phyloP scores from a whole-genome alignment of 768 basidiomycete genomes.

The Collybia mongolica region DNA sequence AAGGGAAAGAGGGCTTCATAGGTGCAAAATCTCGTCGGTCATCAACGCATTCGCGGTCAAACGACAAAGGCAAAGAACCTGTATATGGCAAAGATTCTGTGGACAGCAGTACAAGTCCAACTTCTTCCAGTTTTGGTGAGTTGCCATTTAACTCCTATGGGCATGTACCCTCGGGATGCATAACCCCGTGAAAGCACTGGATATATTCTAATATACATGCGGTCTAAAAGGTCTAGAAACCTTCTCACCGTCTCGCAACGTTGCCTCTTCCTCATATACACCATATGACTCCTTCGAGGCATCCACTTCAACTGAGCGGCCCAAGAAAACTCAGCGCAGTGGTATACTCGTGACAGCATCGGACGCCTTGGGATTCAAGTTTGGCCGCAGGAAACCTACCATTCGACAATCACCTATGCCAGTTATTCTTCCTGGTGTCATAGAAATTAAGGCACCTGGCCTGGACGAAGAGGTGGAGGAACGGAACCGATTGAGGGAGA shows the following conservation, averaged over 20 bases:
- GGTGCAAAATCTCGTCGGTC: conserved; percentile 20
- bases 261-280: conserved; percentile 14
- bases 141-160: conserved; percentile 4
- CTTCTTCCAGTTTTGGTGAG: conserved; percentile 18
- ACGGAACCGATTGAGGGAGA: conserved; percentile 70
- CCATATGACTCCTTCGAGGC: conserved; percentile 18
- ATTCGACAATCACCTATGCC: conserved; percentile 34
- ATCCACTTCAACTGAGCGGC: conserved; percentile 19
- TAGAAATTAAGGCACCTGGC: conserved; percentile 61
- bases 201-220: no score
- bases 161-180: neutral
- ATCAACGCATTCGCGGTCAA: conserved; percentile 19
- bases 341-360: conserved; percentile 54
- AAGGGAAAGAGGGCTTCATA: conserved; percentile 12
- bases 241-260: conserved; percentile 22
- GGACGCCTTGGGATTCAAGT: conserved; percentile 47
- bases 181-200: no score
- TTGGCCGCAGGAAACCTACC: conserved; percentile 44
- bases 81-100: conserved; percentile 11
- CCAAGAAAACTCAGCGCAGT: conserved; percentile 33
- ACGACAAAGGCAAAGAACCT: conserved; percentile 32
- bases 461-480: conserved; percentile 69
- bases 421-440: conserved; percentile 62
- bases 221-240: neutral
- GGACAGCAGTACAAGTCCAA: conserved; percentile 17